Evolutionary conservation across 2,329 filamentous ascomycete species (phyloP).

Genomic region (Purpureocillium takamizusanense): DNA sequence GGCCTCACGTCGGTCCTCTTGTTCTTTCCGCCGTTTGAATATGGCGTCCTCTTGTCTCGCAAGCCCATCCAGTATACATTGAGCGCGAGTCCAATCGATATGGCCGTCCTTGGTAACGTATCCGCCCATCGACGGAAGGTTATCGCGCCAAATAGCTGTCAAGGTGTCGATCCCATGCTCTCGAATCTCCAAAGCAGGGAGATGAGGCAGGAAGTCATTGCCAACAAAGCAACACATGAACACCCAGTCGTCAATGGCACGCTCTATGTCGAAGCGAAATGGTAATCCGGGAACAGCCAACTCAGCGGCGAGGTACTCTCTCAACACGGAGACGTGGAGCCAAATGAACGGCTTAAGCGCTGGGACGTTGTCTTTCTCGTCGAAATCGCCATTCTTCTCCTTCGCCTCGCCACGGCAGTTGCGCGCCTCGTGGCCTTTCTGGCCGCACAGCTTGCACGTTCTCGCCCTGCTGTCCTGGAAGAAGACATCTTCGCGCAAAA

Average conservation of each 20-base stretch:
- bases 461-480: slow-evolving; percentile 77
- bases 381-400: slow-evolving; percentile 68
- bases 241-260: slow-evolving; percentile 94
- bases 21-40: slow-evolving; percentile 78
- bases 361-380: slow-evolving; percentile 66
- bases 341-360: slow-evolving; percentile 91
- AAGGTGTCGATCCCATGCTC: slow-evolving; percentile 96
- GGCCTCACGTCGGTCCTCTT: slow-evolving; percentile 74
- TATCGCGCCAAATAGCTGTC: slow-evolving; percentile 94
- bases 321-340: slow-evolving; percentile 85
- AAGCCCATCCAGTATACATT: slow-evolving; percentile 78
- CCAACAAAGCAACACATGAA: slow-evolving; percentile 99
- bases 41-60: slow-evolving; percentile 92
- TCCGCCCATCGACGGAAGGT: slow-evolving; percentile 82
- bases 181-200: slow-evolving; percentile 94
- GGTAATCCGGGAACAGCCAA: slow-evolving; percentile 73
- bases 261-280: slow-evolving; percentile 87
- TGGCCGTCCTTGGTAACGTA: slow-evolving; percentile 94
- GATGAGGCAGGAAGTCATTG: slow-evolving; percentile 94
- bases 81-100: slow-evolving; percentile 78
- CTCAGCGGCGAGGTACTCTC: slow-evolving; percentile 89
- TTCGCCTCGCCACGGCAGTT: slow-evolving; percentile 76
- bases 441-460: slow-evolving; percentile 80
- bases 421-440: slow-evolving; percentile 81
- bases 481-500: slow-evolving; percentile 94